These are phyloP conservation scores for Gossypium anomalum DNA, from an alignment of 345 rosid species.

Conservation along the genomic window DNA sequence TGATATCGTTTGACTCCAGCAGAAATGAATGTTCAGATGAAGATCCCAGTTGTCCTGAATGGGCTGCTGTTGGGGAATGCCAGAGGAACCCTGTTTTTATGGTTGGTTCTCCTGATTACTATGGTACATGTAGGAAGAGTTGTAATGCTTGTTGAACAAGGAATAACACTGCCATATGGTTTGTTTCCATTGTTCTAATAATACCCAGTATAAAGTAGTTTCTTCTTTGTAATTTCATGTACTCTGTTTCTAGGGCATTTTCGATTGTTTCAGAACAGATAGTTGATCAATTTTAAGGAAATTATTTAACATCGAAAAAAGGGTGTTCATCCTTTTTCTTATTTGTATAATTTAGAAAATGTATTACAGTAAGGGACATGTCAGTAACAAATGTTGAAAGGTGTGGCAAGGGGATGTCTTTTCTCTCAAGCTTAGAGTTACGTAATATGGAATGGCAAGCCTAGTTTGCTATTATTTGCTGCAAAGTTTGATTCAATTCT, in stretches of 20 bases:
- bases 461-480: too few species aligned
- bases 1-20: slow-evolving; percentile 20
- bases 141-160: slow-evolving; percentile 53
- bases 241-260: not conserved
- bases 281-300: not conserved
- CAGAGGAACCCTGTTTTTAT: slow-evolving; percentile 78
- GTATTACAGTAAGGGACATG: too few species aligned
- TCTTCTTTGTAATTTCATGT: not conserved
- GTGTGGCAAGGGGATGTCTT: too few species aligned
- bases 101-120: slow-evolving; percentile 89
- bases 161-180: not conserved
- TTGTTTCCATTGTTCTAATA: slow-evolving; percentile 1
- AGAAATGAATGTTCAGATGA: slow-evolving; percentile 61
- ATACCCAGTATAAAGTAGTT: not conserved
- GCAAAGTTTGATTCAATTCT: too few species aligned
- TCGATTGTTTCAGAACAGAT: not conserved
- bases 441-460: too few species aligned
- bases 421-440: too few species aligned
- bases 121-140: slow-evolving; percentile 86
- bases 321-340: not conserved
- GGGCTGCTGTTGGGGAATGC: slow-evolving; percentile 88
- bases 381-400: too few species aligned
- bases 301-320: not conserved
- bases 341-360: not conserved
- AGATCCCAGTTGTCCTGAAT: slow-evolving; percentile 58